Percentiles rank a stretch among this genome's conserved stretches.
phyloP scores from a whole-genome alignment of 2,329 filamentous ascomycete genomes.

The Fusarium subglutinans region DNA sequence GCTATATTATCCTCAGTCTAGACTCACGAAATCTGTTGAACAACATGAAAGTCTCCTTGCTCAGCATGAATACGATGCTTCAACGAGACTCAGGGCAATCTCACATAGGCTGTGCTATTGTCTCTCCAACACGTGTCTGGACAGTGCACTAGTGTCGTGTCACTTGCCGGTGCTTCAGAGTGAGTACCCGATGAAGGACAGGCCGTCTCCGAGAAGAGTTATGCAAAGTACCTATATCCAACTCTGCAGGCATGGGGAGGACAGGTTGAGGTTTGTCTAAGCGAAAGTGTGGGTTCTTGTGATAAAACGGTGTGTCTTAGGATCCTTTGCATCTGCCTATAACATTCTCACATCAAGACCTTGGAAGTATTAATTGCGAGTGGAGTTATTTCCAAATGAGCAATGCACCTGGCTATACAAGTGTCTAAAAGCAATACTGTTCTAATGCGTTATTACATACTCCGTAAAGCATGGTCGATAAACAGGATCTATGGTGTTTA shows the following conservation, averaged over 20 bases:
- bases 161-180: conserved; percentile 29
- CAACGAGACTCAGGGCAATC: conserved; percentile 2
- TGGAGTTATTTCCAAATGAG: neutral
- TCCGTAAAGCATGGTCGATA: neutral
- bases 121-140: conserved; percentile 35
- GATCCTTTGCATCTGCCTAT: neutral
- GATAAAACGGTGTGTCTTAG: conserved; percentile 26
- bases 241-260: neutral
- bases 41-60: neutral
- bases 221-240: conserved; percentile 16
- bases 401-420: neutral
- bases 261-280: conserved; percentile 31
- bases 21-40: neutral
- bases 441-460: too few relatives aligned
- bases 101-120: conserved; percentile 18
- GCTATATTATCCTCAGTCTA: neutral
- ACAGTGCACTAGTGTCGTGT: conserved; percentile 14
- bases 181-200: conserved; percentile 31
- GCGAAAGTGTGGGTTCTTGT: conserved; percentile 33
- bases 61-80: conserved; percentile 3
- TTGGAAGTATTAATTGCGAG: neutral
- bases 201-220: conserved; percentile 13
- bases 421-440: neutral
- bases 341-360: neutral
- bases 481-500: neutral